Base-by-base conservation (phyloP, 208 protist species). In the Giardia muris region DNA sequence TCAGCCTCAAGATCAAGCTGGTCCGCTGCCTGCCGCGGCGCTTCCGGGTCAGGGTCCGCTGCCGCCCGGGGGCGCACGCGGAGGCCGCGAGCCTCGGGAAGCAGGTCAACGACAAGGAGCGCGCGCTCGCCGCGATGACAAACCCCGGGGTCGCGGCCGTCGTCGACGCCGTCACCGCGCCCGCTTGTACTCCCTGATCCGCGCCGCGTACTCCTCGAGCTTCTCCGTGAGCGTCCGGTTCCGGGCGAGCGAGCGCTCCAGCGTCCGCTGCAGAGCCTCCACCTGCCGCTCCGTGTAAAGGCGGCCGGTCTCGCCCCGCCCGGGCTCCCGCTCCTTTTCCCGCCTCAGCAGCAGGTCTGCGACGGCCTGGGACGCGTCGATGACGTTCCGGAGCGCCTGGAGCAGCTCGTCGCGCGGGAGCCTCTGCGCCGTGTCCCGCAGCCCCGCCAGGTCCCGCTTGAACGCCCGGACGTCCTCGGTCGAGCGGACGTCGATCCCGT, bases 41-140 rank as follows among this genome's bases (percentile, higher is more conserved):
- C 42, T 90, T 90, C 48, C n/a, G 43, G 2, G 43, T 47, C 44
- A 47, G 19, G 0, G 87, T 90, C 1, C 42, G n/a, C 4, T 90
- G 87, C 87, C 46, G n/a, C n/a, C 45, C 46, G 2, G 45, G 45
- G 2, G n/a, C 87, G 2, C 87, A 90, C 44, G 87, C 46, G 45
- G 48, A 22, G 2, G n/a, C 42, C 42, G 48, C 42, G 2, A 43
- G 2, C 1, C 43, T 90, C 4, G 48, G 48, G 46, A 90, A 90
- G 45, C 44, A 90, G n/a, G 48, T 90, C 42, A 90, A 90, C 45
- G 87, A 90, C 45, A 90, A 90, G 48, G 87, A 90, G 45, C n/a
- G 87, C 42, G 87, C 45, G 46, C 48, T 90, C n/a, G 87, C 87
- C n/a, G 87, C 87, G 2, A 44, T 90, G n/a, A 90, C 42, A 4